Base-by-base conservation (phyloP, 176 grass and related monocot genomes). In the Echinochloa phyllopogon region DNA sequence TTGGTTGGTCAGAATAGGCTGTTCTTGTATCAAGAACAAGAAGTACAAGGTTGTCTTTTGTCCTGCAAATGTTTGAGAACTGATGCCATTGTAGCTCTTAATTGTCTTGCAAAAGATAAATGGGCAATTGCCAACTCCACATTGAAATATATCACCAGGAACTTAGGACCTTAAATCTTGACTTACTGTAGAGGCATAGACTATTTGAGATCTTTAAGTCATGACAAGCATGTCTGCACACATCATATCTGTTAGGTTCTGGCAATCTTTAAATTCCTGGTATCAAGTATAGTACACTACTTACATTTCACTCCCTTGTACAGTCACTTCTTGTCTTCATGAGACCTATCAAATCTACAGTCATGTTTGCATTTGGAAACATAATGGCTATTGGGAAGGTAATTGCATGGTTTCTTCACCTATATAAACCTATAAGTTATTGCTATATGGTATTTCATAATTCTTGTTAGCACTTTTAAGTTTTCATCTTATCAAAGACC, bases 281-380 rank as follows among this genome's bases (percentile, higher is more conserved):
- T 62, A 29, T 9, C 39, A 49, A 48, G 47, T 48, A 27, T 25
- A 20, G 29, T 37, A 10, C 48, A 27, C 2, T 87, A 37, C 76
- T 77, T 48, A 88, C 69, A 41, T n/a, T 50, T 79, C 27, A 48
- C 55, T 74, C 82, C 45, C 61, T 74, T 85, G 43, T 86, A 72
- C 87, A 97, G 88, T 92, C 92, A n/a, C n/a, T n/a, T 42, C 86
- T 94, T 70, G 90, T 94, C 51, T 92, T 97, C 33, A 9, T 43
- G 52, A 88, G 61, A 53, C 90, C 90, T 50, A 92, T 97, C 88
- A 94, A 94, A 90, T 97, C 94, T 80, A 74, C 88, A 10, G 3
- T 94, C 40, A 50, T 97, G 78, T 97, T 97, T 82, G 91, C 90
- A 72, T 89, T 97, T 83, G 94, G 94, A 69, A 92, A 94, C 79